Conservation (phyloP, 306 rosid genomes). For the Vicia faba region DNA sequence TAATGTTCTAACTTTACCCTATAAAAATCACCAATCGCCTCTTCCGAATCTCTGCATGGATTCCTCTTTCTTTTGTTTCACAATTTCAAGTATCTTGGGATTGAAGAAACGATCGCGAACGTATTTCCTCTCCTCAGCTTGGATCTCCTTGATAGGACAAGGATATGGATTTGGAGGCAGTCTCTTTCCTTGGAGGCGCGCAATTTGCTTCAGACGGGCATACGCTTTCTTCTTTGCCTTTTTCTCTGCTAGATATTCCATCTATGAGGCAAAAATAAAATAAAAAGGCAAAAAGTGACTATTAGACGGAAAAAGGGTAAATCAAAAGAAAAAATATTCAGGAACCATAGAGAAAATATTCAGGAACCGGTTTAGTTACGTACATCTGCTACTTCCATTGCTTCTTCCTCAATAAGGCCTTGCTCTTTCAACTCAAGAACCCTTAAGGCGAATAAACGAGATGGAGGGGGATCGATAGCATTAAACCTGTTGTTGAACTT, state of each 20-base stretch:
- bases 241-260: conserved; percentile 75
- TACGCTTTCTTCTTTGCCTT: conserved; percentile 76
- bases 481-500: conserved; percentile 54
- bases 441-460: conserved; percentile 69
- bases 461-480: conserved; percentile 75
- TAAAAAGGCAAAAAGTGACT: conserved; percentile 12
- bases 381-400: conserved; percentile 83
- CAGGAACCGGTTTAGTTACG: conserved; percentile 30
- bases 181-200: conserved; percentile 73
- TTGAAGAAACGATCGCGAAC: conserved; percentile 74
- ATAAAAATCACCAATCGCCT: conserved; percentile 34
- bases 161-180: conserved; percentile 91
- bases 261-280: conserved; percentile 47
- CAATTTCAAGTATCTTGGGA: conserved; percentile 58
- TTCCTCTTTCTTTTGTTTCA: conserved; percentile 59
- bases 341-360: conserved; percentile 1
- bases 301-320: conserved; percentile 20
- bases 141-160: conserved; percentile 31
- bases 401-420: conserved; percentile 74
- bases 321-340: conserved; percentile 14
- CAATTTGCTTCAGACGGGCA: conserved; percentile 64
- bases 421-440: conserved; percentile 78
- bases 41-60: conserved; percentile 41
- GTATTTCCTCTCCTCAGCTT: conserved; percentile 32
- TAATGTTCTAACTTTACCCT: not conserved